Conservation (phyloP, 2,329 filamentous ascomycete genomes). For the Epichloe elymi region DNA sequence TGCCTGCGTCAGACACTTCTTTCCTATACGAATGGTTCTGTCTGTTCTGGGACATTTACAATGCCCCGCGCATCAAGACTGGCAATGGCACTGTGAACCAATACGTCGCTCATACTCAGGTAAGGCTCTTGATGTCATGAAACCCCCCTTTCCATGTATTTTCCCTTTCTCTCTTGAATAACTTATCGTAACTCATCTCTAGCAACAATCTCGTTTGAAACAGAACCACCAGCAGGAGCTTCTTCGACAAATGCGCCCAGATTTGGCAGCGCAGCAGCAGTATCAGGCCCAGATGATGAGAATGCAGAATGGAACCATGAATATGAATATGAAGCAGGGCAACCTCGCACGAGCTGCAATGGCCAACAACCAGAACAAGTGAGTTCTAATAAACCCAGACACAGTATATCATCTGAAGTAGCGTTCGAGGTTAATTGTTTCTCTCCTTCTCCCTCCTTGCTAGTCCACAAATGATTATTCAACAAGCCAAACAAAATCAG, state of each 20-base stretch:
- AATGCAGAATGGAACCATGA: conserved; percentile 48
- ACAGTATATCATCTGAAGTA: neutral
- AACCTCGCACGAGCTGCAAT: conserved; percentile 62
- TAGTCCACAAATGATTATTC: conserved; percentile 60
- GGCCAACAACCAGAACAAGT: conserved; percentile 66
- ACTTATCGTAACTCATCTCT: conserved; percentile 5
- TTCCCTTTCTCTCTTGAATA: neutral
- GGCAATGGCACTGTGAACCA: conserved; percentile 51
- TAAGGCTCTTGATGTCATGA: conserved; percentile 24
- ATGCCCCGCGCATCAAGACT: conserved; percentile 62
- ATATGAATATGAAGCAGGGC: conserved; percentile 43
- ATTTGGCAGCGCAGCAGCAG: conserved; percentile 43
- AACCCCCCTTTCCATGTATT: neutral
- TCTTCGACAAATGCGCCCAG: conserved; percentile 57
- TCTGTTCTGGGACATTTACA: conserved; percentile 93
- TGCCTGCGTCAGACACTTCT: conserved; percentile 53
- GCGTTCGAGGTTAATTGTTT: neutral
- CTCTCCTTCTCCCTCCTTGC: neutral
- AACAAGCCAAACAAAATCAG: conserved; percentile 59
- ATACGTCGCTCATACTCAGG: conserved; percentile 76
- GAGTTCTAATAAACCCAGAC: conserved; percentile 21
- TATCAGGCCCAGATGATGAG: conserved; percentile 54
- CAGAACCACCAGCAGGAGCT: conserved; percentile 69
- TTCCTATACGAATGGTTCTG: conserved; percentile 98
- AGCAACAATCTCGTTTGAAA: conserved; percentile 57